A percentile compares a stretch with the other conserved stretches of the same genome.
Evolutionary conservation across 495 filamentous ascomycete genomes (phyloP).

Genomic region (Jackrogersella multiformis): DNA sequence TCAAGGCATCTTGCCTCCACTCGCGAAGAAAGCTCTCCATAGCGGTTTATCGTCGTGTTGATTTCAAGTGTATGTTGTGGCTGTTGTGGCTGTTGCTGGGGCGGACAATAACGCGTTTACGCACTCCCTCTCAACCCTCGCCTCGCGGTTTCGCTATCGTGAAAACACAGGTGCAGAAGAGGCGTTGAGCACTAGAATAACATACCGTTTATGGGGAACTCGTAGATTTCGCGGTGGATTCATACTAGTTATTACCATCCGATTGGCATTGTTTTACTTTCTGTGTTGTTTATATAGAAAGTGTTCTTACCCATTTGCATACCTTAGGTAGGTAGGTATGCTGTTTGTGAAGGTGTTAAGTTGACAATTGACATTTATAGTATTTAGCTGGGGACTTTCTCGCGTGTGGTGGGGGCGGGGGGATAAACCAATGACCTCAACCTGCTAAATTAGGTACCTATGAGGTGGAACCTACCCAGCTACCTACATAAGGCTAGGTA

Average conservation of each 20-base stretch:
- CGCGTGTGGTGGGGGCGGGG: slow-evolving; percentile 7
- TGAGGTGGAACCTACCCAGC: too few species aligned
- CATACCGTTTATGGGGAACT: not conserved
- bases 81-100: too few species aligned
- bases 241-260: too few species aligned
- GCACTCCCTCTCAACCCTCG: too few species aligned
- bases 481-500: too few species aligned
- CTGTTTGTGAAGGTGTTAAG: not conserved
- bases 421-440: not conserved
- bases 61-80: too few species aligned
- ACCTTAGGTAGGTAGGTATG: too few species aligned
- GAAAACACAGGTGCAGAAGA: not conserved
- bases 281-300: not conserved
- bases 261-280: not conserved
- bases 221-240: too few species aligned
- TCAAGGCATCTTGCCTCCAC: slow-evolving; percentile 92
- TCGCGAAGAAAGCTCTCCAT: slow-evolving; percentile 93
- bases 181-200: not conserved
- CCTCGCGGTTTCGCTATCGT: not conserved
- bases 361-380: too few species aligned
- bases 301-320: too few species aligned
- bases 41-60: too few species aligned
- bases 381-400: too few species aligned
- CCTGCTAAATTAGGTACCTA: slow-evolving; percentile 4
- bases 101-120: slow-evolving; percentile 22